These are phyloP conservation scores for Psilocybe tampanensis DNA, from an alignment of 768 basidiomycete genomes.

Conservation along the genomic window DNA sequence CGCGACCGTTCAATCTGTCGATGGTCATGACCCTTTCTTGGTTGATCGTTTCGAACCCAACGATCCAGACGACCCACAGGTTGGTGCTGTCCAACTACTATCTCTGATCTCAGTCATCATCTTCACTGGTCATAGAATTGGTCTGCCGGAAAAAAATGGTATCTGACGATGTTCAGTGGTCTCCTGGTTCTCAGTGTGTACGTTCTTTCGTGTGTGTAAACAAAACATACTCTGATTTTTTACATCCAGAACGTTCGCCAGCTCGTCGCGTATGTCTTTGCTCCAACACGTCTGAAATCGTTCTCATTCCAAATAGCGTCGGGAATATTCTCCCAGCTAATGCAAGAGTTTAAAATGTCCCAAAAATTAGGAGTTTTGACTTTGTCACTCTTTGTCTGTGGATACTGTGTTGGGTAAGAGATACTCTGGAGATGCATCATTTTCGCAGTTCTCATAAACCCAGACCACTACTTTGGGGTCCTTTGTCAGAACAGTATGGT, in stretches of 20 bases:
- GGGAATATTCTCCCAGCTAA: constrained; percentile 46
- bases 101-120: not conserved
- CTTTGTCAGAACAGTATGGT: constrained; percentile 57
- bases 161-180: constrained; percentile 49
- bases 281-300: not conserved
- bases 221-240: not conserved
- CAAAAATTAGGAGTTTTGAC: constrained; percentile 54
- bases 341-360: constrained; percentile 49
- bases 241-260: constrained; percentile 57
- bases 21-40: constrained; percentile 32
- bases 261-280: constrained; percentile 49
- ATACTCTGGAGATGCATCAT: not conserved
- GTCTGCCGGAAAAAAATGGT: constrained; percentile 48
- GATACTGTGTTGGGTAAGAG: constrained; percentile 60
- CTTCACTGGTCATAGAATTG: constrained; percentile 43
- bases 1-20: not conserved
- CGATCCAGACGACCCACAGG: constrained; percentile 52
- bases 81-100: constrained; percentile 18
- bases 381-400: constrained; percentile 66
- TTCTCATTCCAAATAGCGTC: constrained; percentile 34
- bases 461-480: constrained; percentile 59
- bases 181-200: constrained; percentile 59
- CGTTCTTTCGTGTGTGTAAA: constrained; percentile 25
- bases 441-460: not conserved
- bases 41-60: constrained; percentile 35